Conservation (phyloP, 2,329 filamentous ascomycete species). For the Beauveria caledonica region DNA sequence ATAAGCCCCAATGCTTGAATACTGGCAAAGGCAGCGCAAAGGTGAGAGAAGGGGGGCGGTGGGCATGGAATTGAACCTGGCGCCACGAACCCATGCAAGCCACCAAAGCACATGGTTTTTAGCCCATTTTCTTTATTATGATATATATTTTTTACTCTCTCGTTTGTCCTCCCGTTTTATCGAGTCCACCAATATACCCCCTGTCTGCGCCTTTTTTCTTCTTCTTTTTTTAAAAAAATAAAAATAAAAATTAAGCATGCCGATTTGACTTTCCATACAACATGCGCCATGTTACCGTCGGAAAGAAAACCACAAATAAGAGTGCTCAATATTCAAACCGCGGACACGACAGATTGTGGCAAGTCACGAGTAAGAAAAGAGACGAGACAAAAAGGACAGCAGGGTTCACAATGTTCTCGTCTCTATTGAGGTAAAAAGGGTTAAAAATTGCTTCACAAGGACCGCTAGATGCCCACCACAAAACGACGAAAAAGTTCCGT, state of each 20-base stretch:
- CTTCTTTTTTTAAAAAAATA: no score
- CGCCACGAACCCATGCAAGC: conserved; percentile 5
- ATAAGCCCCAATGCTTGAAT: not conserved
- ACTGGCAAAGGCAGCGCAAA: not conserved
- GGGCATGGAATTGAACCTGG: not conserved
- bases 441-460: not conserved
- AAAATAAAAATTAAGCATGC: no score
- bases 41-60: not conserved
- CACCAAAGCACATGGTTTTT: not conserved
- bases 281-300: not conserved
- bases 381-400: not conserved
- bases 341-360: no score
- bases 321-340: no score
- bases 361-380: not conserved
- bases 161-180: not conserved
- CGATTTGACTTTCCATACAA: not conserved
- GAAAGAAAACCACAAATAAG: not conserved
- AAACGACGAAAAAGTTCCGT: not conserved
- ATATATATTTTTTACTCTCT: not conserved
- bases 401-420: no score
- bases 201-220: not conserved
- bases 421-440: not conserved
- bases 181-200: not conserved
- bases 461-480: conserved; percentile 11
- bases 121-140: no score